Evolutionary conservation across 805 yeast genomes (phyloP), one percentile per base, ranked within the genome.

Genomic region (Nakazawaea ambrosiae): DNA sequence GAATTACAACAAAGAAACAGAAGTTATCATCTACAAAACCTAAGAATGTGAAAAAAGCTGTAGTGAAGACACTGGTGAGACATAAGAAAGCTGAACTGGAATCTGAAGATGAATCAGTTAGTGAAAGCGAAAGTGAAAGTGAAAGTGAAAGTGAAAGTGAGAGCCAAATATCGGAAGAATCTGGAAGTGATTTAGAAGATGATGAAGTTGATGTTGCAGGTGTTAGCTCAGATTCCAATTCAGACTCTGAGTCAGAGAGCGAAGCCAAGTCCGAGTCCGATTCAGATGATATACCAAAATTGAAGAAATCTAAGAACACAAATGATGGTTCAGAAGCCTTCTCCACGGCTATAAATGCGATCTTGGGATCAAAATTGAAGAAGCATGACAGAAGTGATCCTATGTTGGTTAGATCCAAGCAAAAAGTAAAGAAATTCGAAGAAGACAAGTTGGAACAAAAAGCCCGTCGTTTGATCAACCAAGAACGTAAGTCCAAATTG

Each of bases 341-440:
- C 53, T 85, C 95, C 15, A 69, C 61, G 38, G 97, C 97, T 0
- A 76, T 92, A 52, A 76, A 66, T 47, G 92, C 95, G 12, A 82
- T 90, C 49, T 62, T 90, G 36, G 83, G 82, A 4, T 86, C 97
- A 2, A 80, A 77, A 50, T 66, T 90, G 47, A 92, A 92, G 56
- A 94, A 96, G 0, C 83, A 90, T 50, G 87, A 83, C 52, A 70
- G 97, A 53, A 73, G 73, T 31, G 95, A 89, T 55, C 98, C 98
- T 3, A 85, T 90, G 39, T 69, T 90, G 61, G 89, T 90, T 6
- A 78, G 97, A 60, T 67, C 74, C 18, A 83, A 84, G 51, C 83
- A 81, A 47, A 73, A 79, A 0, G 44, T 78, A 35, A 81, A 79
- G 60, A 79, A 84, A 47, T 70, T 83, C 40, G 96, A 89, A 48